phyloP scores from a whole-genome alignment of 495 filamentous ascomycete genomes.

The Penicillium cinerascens region DNA sequence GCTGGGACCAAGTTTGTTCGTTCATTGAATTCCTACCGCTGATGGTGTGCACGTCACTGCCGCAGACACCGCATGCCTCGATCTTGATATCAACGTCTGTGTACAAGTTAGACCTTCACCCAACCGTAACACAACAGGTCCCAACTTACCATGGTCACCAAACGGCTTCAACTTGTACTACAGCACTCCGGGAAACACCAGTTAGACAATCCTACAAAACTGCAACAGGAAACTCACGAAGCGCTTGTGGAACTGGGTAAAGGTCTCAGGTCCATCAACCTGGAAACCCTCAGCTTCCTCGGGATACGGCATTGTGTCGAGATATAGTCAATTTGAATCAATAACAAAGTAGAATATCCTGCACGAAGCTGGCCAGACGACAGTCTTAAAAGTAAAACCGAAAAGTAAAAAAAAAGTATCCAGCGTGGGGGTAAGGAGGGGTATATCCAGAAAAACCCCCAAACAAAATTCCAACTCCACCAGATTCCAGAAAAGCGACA shows the following conservation, averaged over 20 bases:
- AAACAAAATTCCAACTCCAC: not conserved
- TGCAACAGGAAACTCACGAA: slow-evolving; percentile 42
- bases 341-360: not conserved
- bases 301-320: slow-evolving; percentile 65
- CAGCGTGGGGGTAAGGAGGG: slow-evolving; percentile 5
- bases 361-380: not conserved
- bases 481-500: not conserved
- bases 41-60: slow-evolving; percentile 74
- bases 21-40: slow-evolving; percentile 37
- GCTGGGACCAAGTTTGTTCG: not conserved
- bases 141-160: slow-evolving; percentile 51
- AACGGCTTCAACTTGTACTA: slow-evolving; percentile 78
- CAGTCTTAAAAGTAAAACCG: not conserved
- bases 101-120: slow-evolving; percentile 3
- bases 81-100: slow-evolving; percentile 69
- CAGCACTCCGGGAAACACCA: not conserved
- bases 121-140: not conserved
- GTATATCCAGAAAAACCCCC: slow-evolving; percentile 2
- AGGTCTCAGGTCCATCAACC: slow-evolving; percentile 58
- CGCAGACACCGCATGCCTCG: slow-evolving; percentile 75
- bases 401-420: not conserved
- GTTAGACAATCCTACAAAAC: not conserved
- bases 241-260: slow-evolving; percentile 60
- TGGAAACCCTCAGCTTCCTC: slow-evolving; percentile 74
- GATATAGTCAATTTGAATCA: not conserved